Base-by-base conservation (phyloP, 352 stramenopile species). In the Blastocystis sp. region DNA sequence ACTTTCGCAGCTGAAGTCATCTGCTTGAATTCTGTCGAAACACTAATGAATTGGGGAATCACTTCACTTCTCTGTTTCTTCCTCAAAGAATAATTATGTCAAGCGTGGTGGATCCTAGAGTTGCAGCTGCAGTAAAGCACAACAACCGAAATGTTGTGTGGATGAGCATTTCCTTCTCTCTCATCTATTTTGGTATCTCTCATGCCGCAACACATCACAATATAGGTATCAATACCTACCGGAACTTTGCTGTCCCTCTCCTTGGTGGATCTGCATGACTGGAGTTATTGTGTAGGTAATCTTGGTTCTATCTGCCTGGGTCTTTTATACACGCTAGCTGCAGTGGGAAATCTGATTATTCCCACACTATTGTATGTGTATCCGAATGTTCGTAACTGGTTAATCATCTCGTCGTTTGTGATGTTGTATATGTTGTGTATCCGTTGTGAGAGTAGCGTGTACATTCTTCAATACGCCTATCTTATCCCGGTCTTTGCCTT, bases 101-200 rank as follows among this genome's bases (percentile, higher is more conserved):
- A 34, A 34, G 28, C 28, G 28, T 34, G 28, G 28, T 34, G 28
- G 28, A 34, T 34, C 28, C 28, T 34, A 34, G 28, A 34, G 28
- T 34, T 34, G 28, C 28, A 34, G 10, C 11, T 11, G 11, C 21
- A 21, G 21, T 66, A 66, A 66, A 34, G n/a, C 14, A 66, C 11
- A 77, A 77, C n/a, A 77, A 59, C 4, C 38, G 19, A 19, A 77
- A 77, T 77, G 23, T 77, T 53, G 17, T 77, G 2, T 77, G 66
- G 66, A 38, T 77, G 66, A 77, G 66, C 34, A 59, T 77, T 41
- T 53, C 66, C 2, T 77, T 77, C 38, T 48, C 66, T 3, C 60
- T 77, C 38, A 53, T 77, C 66, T 77, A 77, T n/a, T 77, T 77
- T 34, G 66, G 66, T 77, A 77, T 5, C 3, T 9, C 2, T 77